Evolutionary conservation across 2,329 filamentous ascomycete species (phyloP).

Genomic region (Ophiognomonia clavigignenti-juglandacearum): DNA sequence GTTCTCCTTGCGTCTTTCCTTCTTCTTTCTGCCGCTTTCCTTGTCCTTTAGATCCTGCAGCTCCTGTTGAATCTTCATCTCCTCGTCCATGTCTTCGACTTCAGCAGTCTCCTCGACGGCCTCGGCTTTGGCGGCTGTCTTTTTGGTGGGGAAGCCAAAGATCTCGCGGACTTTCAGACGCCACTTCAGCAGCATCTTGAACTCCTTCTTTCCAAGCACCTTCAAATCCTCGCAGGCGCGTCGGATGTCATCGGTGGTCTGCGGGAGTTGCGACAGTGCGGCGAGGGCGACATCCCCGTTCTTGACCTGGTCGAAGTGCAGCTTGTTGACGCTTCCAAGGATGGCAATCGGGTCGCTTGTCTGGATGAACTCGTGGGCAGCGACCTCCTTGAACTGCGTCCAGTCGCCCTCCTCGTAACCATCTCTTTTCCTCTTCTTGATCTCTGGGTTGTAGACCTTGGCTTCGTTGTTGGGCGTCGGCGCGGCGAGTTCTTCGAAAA

Average conservation of each 20-base stretch:
- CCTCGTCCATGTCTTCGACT: conserved; percentile 89
- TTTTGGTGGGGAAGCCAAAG: conserved; percentile 81
- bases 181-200: conserved; percentile 86
- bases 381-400: conserved; percentile 82
- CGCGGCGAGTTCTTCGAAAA: conserved; percentile 88
- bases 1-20: conserved; percentile 81
- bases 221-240: conserved; percentile 78
- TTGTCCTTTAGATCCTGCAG: conserved; percentile 77
- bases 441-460: conserved; percentile 94
- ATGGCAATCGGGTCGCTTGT: conserved; percentile 91
- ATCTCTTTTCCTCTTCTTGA: conserved; percentile 95
- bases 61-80: conserved; percentile 84
- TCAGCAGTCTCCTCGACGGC: conserved; percentile 69
- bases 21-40: conserved; percentile 71
- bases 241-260: conserved; percentile 79
- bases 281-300: conserved; percentile 83
- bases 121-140: conserved; percentile 43
- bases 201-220: conserved; percentile 89
- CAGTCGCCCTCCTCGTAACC: conserved; percentile 97
- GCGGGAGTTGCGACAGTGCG: conserved; percentile 77
- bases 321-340: conserved; percentile 76
- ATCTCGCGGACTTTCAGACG: conserved; percentile 82
- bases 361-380: conserved; percentile 90
- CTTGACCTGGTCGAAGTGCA: conserved; percentile 74
- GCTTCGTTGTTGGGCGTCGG: conserved; percentile 92